Conservation (phyloP, 2,329 filamentous ascomycete species). For the Epichloe baconii region DNA sequence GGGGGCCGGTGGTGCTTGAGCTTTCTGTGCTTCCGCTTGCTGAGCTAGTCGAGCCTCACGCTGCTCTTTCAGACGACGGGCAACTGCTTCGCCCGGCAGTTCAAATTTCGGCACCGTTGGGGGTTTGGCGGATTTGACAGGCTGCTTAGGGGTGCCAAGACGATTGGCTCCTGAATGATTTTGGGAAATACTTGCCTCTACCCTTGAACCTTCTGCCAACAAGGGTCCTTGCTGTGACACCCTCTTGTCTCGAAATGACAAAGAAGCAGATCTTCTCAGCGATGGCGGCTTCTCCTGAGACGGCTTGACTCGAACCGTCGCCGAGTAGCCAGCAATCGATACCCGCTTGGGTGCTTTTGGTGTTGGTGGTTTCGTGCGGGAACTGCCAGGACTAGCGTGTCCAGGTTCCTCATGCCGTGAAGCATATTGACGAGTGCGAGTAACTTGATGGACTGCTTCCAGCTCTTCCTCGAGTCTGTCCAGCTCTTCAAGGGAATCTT, state of each 20-base stretch:
- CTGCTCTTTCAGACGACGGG: slow-evolving; percentile 43
- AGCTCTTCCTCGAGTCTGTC: slow-evolving; percentile 49
- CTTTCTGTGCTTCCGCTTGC: slow-evolving; percentile 21
- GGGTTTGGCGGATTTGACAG: slow-evolving; percentile 39
- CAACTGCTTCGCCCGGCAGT: slow-evolving; percentile 48
- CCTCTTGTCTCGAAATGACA: slow-evolving; percentile 21
- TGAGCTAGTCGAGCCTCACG: slow-evolving; percentile 38
- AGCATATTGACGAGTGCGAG: slow-evolving; percentile 20
- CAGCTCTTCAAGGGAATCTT: slow-evolving; percentile 50
- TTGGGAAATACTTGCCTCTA: slow-evolving; percentile 9
- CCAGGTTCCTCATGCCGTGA: slow-evolving; percentile 9
- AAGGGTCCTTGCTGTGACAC: slow-evolving; percentile 7
- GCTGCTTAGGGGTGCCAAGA: slow-evolving; percentile 24
- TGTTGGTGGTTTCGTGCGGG: slow-evolving; percentile 9
- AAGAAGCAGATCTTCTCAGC: slow-evolving; percentile 29
- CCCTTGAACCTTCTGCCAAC: slow-evolving; percentile 6
- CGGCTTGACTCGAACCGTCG: slow-evolving; percentile 29
- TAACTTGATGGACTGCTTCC: slow-evolving; percentile 35
- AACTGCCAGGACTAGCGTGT: background rate
- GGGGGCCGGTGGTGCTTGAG: slow-evolving; percentile 23
- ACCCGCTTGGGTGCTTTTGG: slow-evolving; percentile 13
- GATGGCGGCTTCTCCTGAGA: slow-evolving; percentile 23
- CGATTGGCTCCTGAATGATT: slow-evolving; percentile 10
- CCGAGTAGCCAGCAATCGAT: slow-evolving; percentile 20
- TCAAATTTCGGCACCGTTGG: slow-evolving; percentile 45